These are phyloP conservation scores for Sherardia arvensis DNA, from an alignment of 257 asterid genomes.

Conservation along the genomic window DNA sequence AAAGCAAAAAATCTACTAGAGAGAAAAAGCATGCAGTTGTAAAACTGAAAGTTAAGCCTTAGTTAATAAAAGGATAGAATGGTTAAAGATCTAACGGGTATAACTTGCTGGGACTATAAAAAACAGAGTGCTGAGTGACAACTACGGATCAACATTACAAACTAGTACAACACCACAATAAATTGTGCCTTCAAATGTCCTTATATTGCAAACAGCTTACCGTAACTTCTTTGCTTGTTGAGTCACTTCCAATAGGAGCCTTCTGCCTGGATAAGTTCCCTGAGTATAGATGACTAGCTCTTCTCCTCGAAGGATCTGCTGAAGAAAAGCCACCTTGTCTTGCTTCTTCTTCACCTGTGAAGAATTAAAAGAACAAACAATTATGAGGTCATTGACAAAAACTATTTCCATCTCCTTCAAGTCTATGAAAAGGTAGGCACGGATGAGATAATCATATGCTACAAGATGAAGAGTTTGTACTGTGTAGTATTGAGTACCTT, in stretches of 20 bases:
- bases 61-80: not conserved
- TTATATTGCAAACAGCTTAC: constrained; percentile 38
- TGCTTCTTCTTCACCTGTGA: constrained; percentile 66
- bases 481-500: constrained; percentile 33
- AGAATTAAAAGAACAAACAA: not conserved
- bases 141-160: not conserved
- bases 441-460: not conserved
- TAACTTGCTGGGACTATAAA: not conserved
- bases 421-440: not conserved
- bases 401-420: not conserved
- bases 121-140: not conserved
- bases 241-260: constrained; percentile 66
- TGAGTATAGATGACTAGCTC: constrained; percentile 50
- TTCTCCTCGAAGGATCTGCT: constrained; percentile 61
- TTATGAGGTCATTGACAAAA: not conserved
- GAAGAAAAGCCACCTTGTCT: constrained; percentile 63
- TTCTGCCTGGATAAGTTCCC: constrained; percentile 55
- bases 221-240: constrained; percentile 72
- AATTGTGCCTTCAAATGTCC: not conserved
- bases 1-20: not conserved
- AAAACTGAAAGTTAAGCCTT: not conserved
- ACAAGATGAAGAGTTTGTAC: not conserved
- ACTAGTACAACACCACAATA: not conserved
- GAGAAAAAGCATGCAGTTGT: too few species aligned
- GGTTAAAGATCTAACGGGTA: not conserved